Base-by-base conservation (phyloP, 805 yeast genomes). In the Hyphopichia homilentoma region DNA sequence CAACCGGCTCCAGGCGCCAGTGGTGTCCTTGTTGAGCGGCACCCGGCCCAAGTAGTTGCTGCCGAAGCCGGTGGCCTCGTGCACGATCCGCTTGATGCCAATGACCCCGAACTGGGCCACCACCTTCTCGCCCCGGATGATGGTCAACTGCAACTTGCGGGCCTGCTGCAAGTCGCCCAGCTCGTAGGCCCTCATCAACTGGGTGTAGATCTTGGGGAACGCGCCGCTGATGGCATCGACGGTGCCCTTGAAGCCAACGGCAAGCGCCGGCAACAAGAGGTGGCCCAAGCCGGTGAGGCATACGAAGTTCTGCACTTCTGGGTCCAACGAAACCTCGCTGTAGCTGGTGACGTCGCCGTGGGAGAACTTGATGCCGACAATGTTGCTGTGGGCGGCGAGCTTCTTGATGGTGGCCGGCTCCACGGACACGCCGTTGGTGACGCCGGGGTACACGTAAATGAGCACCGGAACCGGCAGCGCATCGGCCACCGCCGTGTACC, bases 181-280 rank as follows among this genome's bases (percentile, higher is more conserved):
- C 25, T 59, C 54, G 36, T 44, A 57, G 12, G 68, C 54, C 26
- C 61, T 52, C 42, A 53, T 69, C 24, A 75, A 47, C 30, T 57
- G 57, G 30, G 68, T 71, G 26, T 65, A 65, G 5, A 68, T 52
- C 52, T 70, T 69, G 37, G 80, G 80, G 55, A 61, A 72, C 4
- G 73, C 74, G 21, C 75, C 77, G 25, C 72, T 58, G 20, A 73
- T 53, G 5, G 77, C 80, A 46, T 73, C 79, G 36, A 75, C 66
- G 11, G 77, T 61, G 21, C 78, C 79, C 31, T 58, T 54, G 32
- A 62, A 63, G n/a, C 77, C 77, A 15, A 70, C 63, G 1, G 64
- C 36, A 29, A 70, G 52, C 12, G 66, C 68, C 16, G 79, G 78
- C 21, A 72, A 48, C 21, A 75, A 51, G 25, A 71, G 52, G 46